phyloP scores from a whole-genome alignment of 2,329 filamentous ascomycete species.

The Colletotrichum phormii region DNA sequence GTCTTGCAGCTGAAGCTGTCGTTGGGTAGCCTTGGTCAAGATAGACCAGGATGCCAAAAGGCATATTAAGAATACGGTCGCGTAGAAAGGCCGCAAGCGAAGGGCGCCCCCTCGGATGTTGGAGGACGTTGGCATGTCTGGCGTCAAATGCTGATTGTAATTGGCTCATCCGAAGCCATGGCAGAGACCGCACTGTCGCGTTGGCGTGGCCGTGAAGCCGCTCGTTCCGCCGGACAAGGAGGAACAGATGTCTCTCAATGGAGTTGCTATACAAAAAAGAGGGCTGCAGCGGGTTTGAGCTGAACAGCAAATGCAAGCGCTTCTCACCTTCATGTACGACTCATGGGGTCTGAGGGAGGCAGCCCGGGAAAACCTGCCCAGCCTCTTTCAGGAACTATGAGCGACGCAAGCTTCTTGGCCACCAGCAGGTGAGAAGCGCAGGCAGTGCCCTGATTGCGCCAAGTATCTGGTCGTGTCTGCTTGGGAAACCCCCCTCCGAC shows the following conservation, averaged over 20 bases:
- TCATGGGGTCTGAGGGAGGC: slow-evolving; percentile 33
- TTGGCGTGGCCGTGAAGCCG: slow-evolving; percentile 28
- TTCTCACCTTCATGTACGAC: slow-evolving; percentile 31
- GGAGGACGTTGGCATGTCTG: slow-evolving; percentile 41
- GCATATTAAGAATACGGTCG: slow-evolving; percentile 58
- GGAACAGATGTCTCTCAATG: slow-evolving; percentile 20
- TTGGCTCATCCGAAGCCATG: slow-evolving; percentile 37
- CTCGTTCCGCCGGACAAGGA: slow-evolving; percentile 24
- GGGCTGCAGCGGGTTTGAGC: slow-evolving; percentile 21
- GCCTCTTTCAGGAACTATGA: background rate
- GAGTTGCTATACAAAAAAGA: slow-evolving; percentile 12
- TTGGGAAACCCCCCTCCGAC: slow-evolving; percentile 7
- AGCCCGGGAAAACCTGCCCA: slow-evolving; percentile 36
- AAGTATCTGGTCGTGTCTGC: slow-evolving; percentile 8
- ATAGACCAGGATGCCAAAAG: slow-evolving; percentile 59
- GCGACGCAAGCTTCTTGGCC: slow-evolving; percentile 35
- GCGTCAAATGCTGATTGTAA: slow-evolving; percentile 33
- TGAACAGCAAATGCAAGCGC: slow-evolving; percentile 32
- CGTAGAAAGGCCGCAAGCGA: slow-evolving; percentile 62
- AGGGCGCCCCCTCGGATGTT: slow-evolving; percentile 49
- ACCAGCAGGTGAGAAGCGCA: slow-evolving; percentile 3
- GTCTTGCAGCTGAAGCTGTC: slow-evolving; percentile 30
- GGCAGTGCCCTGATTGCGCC: slow-evolving; percentile 23
- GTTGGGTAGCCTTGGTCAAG: slow-evolving; percentile 41
- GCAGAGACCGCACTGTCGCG: slow-evolving; percentile 24